Percentiles rank a stretch among this genome's conserved stretches.
phyloP scores from a whole-genome alignment of 306 rosid genomes.

The Alnus rubra region DNA sequence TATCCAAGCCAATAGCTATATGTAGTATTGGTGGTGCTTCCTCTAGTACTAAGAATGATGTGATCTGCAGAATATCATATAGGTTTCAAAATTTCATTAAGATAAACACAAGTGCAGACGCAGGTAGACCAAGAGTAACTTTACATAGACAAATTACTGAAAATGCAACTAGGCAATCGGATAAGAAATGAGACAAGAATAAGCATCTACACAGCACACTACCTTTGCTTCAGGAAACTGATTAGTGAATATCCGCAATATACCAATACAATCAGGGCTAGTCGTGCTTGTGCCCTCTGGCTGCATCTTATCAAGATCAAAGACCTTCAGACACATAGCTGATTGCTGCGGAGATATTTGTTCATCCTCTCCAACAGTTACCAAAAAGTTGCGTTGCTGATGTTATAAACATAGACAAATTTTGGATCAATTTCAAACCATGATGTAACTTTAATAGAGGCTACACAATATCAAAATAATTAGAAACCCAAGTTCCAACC shows the following conservation, averaged over 20 bases:
- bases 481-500: background rate
- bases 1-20: constrained; percentile 87
- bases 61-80: constrained; percentile 61
- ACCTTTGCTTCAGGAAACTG: constrained; percentile 96
- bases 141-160: constrained; percentile 2
- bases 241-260: constrained; percentile 85
- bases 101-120: background rate
- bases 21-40: constrained; percentile 94
- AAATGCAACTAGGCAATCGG: background rate
- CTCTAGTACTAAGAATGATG: constrained; percentile 85
- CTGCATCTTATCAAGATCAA: constrained; percentile 90
- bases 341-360: constrained; percentile 77
- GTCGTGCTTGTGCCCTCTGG: constrained; percentile 76
- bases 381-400: constrained; percentile 88
- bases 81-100: constrained; percentile 27
- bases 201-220: constrained; percentile 17
- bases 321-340: constrained; percentile 84
- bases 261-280: constrained; percentile 95
- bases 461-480: background rate
- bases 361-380: constrained; percentile 84
- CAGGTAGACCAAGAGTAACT: background rate
- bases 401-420: constrained; percentile 16
- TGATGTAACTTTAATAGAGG: background rate
- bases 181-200: background rate
- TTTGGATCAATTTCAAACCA: background rate